A percentile compares a stretch with the other conserved stretches of the same genome.
phyloP scores from a whole-genome alignment of 2,329 filamentous ascomycete species.

The Tolypocladium capitatum region DNA sequence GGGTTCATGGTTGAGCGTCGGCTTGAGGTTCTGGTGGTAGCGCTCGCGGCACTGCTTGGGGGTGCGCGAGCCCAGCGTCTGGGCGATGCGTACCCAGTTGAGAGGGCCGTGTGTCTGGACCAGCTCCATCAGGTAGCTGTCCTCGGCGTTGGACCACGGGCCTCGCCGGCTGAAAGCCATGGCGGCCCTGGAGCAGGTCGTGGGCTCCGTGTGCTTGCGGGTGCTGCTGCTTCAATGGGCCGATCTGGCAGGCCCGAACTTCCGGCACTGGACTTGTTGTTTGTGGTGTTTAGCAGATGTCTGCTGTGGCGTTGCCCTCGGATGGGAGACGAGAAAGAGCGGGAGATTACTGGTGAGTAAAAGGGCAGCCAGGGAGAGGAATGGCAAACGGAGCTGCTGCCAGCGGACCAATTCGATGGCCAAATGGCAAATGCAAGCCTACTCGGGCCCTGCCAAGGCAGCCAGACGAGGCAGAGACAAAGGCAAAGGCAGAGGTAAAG shows the following conservation, averaged over 20 bases:
- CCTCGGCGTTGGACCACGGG: conserved; percentile 72
- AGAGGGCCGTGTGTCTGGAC: conserved; percentile 59
- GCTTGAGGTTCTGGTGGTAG: conserved; percentile 87
- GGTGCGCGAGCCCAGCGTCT: conserved; percentile 61
- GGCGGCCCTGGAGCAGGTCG: background rate
- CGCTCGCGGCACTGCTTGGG: conserved; percentile 93
- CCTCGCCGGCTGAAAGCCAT: conserved; percentile 37
- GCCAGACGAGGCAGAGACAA: background rate
- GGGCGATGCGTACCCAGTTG: conserved; percentile 84
- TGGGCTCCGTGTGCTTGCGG: background rate
- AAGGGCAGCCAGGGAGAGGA: background rate
- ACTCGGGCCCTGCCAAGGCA: background rate
- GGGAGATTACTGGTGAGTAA: background rate
- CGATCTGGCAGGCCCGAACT: background rate
- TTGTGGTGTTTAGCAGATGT: background rate
- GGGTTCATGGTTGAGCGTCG: conserved; percentile 57
- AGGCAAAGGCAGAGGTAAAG: background rate
- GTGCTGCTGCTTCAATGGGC: background rate
- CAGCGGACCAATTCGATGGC: background rate
- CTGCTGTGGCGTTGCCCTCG: background rate
- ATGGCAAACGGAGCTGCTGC: background rate
- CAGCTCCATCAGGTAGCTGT: conserved; percentile 54
- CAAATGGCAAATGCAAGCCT: background rate
- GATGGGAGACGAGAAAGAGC: background rate
- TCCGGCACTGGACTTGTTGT: background rate